Conservation (phyloP, 108 stramenopile species). For the Fragilaria crotonensis region DNA sequence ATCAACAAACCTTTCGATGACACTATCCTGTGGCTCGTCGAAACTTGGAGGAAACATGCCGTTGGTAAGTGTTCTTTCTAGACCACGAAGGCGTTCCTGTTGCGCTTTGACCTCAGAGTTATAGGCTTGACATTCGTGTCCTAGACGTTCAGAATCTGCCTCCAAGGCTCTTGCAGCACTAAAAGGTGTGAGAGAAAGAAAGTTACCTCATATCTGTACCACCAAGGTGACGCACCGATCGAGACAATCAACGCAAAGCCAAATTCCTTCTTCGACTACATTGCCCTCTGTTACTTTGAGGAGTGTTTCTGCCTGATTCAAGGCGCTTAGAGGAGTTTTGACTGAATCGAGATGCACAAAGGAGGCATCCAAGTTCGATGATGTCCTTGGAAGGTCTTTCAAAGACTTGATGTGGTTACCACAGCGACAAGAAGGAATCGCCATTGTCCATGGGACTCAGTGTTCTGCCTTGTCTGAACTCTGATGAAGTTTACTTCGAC, state of each 20-base stretch:
- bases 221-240: constrained; percentile 3
- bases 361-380: constrained; percentile 19
- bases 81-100: constrained; percentile 8
- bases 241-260: constrained; percentile 30
- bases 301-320: constrained; percentile 12
- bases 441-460: no score
- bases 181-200: neutral
- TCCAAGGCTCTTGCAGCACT: constrained; percentile 36
- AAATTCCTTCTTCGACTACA: constrained; percentile 1
- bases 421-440: neutral
- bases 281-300: constrained; percentile 9
- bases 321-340: constrained; percentile 24
- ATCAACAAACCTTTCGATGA: neutral
- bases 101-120: constrained; percentile 11
- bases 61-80: constrained; percentile 12
- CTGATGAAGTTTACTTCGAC: no score
- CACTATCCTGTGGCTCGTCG: constrained; percentile 1
- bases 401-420: neutral
- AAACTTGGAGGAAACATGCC: neutral
- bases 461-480: no score
- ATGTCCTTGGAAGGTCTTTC: neutral
- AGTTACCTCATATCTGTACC: neutral
- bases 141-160: constrained; percentile 37
- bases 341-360: constrained; percentile 27
- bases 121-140: constrained; percentile 29